Evolutionary conservation across 2,329 filamentous ascomycete genomes (phyloP).

Genomic region (Calonectria montana): DNA sequence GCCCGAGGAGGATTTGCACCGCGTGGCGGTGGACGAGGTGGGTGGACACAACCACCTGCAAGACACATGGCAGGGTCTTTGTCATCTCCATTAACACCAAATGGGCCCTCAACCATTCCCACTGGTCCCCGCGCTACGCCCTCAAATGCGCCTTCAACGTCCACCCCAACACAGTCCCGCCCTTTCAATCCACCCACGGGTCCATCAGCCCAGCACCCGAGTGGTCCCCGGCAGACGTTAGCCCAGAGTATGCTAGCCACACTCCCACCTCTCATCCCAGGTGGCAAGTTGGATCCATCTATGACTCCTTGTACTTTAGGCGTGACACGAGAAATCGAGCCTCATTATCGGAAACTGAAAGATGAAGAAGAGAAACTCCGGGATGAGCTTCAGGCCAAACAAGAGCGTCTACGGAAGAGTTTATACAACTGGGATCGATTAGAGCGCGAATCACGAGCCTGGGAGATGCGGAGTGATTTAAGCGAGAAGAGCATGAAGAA

Average conservation of each 20-base stretch:
- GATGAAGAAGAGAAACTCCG: slow-evolving; percentile 70
- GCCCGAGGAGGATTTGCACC: slow-evolving; percentile 56
- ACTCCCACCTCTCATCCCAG: slow-evolving; percentile 63
- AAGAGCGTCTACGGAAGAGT: slow-evolving; percentile 66
- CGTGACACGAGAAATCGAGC: slow-evolving; percentile 64
- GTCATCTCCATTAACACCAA: slow-evolving; percentile 53
- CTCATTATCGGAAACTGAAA: slow-evolving; percentile 64
- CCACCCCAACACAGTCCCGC: slow-evolving; percentile 54
- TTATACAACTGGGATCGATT: slow-evolving; percentile 65
- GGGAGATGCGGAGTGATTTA: slow-evolving; percentile 67
- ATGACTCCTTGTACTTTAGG: slow-evolving; percentile 57
- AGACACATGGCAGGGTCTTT: slow-evolving; percentile 50
- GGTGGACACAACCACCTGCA: slow-evolving; percentile 53
- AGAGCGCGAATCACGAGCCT: slow-evolving; percentile 64
- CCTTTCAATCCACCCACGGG: slow-evolving; percentile 70
- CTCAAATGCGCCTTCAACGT: slow-evolving; percentile 48
- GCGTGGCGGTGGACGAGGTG: slow-evolving; percentile 59
- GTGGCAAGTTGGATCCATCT: slow-evolving; percentile 64
- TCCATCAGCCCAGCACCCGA: slow-evolving; percentile 56
- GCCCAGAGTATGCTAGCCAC: slow-evolving; percentile 64
- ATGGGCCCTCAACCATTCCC: slow-evolving; percentile 56
- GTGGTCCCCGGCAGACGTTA: slow-evolving; percentile 56
- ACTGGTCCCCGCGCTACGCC: slow-evolving; percentile 58
- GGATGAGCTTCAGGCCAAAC: slow-evolving; percentile 63
- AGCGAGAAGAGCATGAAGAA: slow-evolving; percentile 68